Percentiles rank a stretch among this genome's conserved stretches.
These are phyloP conservation scores for Beta corolliflora DNA, from an alignment of 179 eudicot genomes.

Conservation along the genomic window DNA sequence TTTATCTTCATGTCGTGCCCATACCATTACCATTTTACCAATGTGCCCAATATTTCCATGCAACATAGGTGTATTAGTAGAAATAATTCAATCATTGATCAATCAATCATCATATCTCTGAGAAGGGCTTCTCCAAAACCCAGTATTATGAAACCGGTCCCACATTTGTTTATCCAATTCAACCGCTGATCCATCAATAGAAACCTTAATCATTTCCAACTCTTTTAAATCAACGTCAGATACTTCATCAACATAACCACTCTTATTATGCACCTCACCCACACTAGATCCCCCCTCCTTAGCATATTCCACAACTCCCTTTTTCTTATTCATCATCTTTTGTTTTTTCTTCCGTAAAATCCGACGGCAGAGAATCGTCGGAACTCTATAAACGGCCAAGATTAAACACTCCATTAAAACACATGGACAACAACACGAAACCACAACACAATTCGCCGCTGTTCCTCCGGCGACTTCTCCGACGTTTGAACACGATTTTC, in stretches of 20 bases:
- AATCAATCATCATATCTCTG: slow-evolving; percentile 12
- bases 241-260: slow-evolving; percentile 27
- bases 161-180: slow-evolving; percentile 40
- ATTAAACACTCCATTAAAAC: slow-evolving; percentile 33
- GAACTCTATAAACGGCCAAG: slow-evolving; percentile 41
- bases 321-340: not conserved
- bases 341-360: slow-evolving; percentile 26
- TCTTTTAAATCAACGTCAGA: slow-evolving; percentile 26
- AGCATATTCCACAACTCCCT: not conserved
- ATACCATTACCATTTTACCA: too few relatives aligned
- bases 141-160: slow-evolving; percentile 32
- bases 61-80: too few relatives aligned
- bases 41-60: too few relatives aligned
- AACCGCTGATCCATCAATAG: slow-evolving; percentile 28
- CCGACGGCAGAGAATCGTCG: slow-evolving; percentile 32
- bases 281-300: slow-evolving; percentile 9
- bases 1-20: too few relatives aligned
- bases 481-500: slow-evolving; percentile 31
- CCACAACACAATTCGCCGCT: slow-evolving; percentile 35
- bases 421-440: slow-evolving; percentile 47
- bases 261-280: slow-evolving; percentile 12
- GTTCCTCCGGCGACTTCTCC: slow-evolving; percentile 53
- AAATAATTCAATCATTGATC: not conserved
- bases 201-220: slow-evolving; percentile 32
- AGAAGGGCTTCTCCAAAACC: slow-evolving; percentile 43